phyloP scores from a whole-genome alignment of 2,329 filamentous ascomycete genomes.

The Aspergillus texensis region DNA sequence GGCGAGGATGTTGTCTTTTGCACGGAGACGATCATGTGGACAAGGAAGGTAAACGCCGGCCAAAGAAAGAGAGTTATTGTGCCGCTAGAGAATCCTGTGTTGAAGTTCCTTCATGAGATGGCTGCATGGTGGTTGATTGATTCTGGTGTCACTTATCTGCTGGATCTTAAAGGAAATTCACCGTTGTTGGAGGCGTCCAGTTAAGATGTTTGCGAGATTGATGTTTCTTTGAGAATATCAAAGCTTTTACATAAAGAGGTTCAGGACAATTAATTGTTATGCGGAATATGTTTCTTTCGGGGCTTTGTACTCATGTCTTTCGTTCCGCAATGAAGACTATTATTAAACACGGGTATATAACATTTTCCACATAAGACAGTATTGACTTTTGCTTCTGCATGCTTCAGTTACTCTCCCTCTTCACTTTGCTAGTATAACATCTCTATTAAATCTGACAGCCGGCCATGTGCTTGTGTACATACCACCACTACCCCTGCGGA shows the following conservation, averaged over 20 bases:
- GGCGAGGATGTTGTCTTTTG: slow-evolving; percentile 25
- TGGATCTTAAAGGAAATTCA: slow-evolving; percentile 18
- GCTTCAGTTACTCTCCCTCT: neutral
- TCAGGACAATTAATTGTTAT: neutral
- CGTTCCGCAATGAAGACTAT: neutral
- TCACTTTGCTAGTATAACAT: neutral
- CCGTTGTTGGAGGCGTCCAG: neutral
- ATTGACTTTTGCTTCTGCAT: neutral
- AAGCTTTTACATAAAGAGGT: neutral
- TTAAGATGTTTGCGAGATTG: neutral
- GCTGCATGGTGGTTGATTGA: slow-evolving; percentile 41
- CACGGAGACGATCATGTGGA: slow-evolving; percentile 38
- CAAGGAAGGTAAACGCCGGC: slow-evolving; percentile 9
- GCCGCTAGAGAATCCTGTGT: slow-evolving; percentile 33
- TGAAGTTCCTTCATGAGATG: slow-evolving; percentile 37
- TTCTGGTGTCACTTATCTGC: slow-evolving; percentile 35
- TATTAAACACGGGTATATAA: neutral
- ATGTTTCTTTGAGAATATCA: neutral
- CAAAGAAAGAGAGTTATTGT: slow-evolving; percentile 14
- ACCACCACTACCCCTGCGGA: slow-evolving; percentile 33
- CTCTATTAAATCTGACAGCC: neutral
- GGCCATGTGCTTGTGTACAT: slow-evolving; percentile 30
- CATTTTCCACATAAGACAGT: too few species aligned
- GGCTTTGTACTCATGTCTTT: neutral
- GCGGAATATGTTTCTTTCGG: neutral